A percentile compares a stretch with the other conserved stretches of the same genome.
phyloP scores from a whole-genome alignment of 2,329 filamentous ascomycete species.

The Corinectria fuckeliana region DNA sequence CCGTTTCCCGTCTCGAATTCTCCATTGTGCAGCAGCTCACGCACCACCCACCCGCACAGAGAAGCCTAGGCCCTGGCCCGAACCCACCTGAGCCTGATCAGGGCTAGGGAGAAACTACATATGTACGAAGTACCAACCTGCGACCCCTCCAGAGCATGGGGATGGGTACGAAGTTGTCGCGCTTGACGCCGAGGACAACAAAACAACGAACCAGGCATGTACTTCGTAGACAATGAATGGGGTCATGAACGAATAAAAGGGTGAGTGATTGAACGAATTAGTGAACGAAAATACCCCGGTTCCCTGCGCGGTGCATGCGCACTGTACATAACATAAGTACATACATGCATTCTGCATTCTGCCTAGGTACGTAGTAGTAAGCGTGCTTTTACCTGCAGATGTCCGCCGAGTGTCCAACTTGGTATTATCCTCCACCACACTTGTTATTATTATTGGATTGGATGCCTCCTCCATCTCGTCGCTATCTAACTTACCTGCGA shows the following conservation, averaged over 20 bases:
- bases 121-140: conserved; percentile 8
- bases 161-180: conserved; percentile 1
- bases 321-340: background rate
- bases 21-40: background rate
- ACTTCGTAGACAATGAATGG: conserved; percentile 2
- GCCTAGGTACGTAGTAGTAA: background rate
- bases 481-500: conserved; percentile 19
- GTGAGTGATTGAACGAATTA: background rate
- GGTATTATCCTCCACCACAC: background rate
- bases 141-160: background rate
- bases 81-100: conserved; percentile 7
- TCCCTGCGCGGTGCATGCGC: conserved; percentile 5
- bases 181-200: background rate
- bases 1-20: background rate
- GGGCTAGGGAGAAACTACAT: too few species aligned
- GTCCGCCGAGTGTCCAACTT: background rate
- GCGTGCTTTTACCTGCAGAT: conserved; percentile 3
- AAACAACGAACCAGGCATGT: background rate
- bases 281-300: conserved; percentile 7
- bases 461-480: conserved; percentile 17
- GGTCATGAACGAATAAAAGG: conserved; percentile 2
- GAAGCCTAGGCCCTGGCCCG: background rate
- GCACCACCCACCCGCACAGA: background rate
- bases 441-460: background rate
- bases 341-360: conserved; percentile 8